These are phyloP conservation scores for Stramenopiles sp. DNA, from an alignment of 352 stramenopile genomes.

Conservation along the genomic window DNA sequence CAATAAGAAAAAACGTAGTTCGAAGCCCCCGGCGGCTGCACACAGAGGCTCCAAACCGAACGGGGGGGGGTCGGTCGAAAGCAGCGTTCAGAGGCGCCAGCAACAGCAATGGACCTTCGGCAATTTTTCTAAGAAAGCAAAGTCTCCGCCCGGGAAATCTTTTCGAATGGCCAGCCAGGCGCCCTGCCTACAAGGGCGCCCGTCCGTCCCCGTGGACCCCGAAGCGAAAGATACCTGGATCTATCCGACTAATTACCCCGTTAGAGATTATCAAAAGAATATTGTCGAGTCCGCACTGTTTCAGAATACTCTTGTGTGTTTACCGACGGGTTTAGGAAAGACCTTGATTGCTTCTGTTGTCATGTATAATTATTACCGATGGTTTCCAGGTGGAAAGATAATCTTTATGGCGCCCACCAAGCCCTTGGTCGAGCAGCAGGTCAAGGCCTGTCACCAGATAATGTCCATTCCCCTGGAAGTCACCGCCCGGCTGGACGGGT, in stretches of 20 bases:
- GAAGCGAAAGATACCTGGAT: too few relatives aligned
- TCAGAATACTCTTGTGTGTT: slow-evolving; percentile 90
- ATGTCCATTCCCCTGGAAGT: slow-evolving; percentile 70
- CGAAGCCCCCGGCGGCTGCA: too few relatives aligned
- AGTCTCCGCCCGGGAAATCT: too few relatives aligned
- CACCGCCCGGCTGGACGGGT: slow-evolving; percentile 58
- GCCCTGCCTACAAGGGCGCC: too few relatives aligned
- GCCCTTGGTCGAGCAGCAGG: slow-evolving; percentile 92
- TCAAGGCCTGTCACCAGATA: slow-evolving; percentile 78
- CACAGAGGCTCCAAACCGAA: too few relatives aligned
- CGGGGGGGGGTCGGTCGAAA: too few relatives aligned
- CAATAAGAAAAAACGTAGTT: too few relatives aligned
- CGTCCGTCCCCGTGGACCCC: too few relatives aligned
- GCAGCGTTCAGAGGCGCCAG: too few relatives aligned
- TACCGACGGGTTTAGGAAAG: slow-evolving; percentile 97
- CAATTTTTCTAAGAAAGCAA: too few relatives aligned
- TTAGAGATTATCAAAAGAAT: slow-evolving; percentile 79
- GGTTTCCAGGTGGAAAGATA: slow-evolving; percentile 78
- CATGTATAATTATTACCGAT: slow-evolving; percentile 99
- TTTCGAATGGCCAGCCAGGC: too few relatives aligned
- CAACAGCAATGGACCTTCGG: too few relatives aligned
- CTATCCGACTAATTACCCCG: slow-evolving; percentile 65
- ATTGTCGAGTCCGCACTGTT: slow-evolving; percentile 78
- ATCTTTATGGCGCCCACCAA: slow-evolving; percentile 95
- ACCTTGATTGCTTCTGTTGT: slow-evolving; percentile 96